Evolutionary conservation across 2,329 filamentous ascomycete species (phyloP).

Genomic region (Penicillium sp.): DNA sequence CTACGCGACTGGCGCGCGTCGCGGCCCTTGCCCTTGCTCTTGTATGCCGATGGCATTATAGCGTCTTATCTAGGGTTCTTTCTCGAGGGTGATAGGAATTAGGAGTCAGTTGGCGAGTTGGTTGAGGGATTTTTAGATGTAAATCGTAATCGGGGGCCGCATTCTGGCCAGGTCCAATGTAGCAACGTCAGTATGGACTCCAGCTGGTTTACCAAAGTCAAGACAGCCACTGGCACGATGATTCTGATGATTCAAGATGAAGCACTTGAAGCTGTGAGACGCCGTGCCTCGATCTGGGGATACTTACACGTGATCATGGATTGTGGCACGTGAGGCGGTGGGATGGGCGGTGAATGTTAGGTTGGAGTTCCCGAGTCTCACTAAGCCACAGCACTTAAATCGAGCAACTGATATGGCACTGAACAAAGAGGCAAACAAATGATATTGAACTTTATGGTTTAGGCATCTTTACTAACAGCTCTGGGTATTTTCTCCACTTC

Average conservation of each 20-base stretch:
- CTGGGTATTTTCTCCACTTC: no score
- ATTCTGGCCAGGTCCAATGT: slow-evolving; percentile 12
- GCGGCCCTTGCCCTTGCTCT: slow-evolving; percentile 55
- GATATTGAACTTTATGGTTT: no score
- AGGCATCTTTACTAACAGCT: no score
- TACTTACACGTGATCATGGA: neutral
- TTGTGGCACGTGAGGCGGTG: neutral
- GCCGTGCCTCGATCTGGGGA: neutral
- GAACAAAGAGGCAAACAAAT: no score
- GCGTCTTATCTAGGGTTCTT: neutral
- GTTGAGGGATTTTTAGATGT: slow-evolving; percentile 12
- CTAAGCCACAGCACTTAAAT: neutral
- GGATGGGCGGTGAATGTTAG: neutral
- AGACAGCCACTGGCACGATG: neutral
- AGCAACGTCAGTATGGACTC: no score
- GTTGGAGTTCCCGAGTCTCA: neutral
- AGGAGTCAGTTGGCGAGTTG: slow-evolving; percentile 4
- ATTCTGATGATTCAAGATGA: neutral
- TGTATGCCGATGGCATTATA: slow-evolving; percentile 46
- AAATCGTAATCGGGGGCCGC: slow-evolving; percentile 8
- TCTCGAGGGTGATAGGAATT: neutral
- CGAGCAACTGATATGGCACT: no score
- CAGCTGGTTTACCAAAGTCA: neutral
- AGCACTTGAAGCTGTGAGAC: neutral
- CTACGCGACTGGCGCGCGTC: slow-evolving; percentile 57